These are phyloP conservation scores for Polyplosphaeria fusca DNA, from an alignment of 495 filamentous ascomycete species.

Conservation along the genomic window DNA sequence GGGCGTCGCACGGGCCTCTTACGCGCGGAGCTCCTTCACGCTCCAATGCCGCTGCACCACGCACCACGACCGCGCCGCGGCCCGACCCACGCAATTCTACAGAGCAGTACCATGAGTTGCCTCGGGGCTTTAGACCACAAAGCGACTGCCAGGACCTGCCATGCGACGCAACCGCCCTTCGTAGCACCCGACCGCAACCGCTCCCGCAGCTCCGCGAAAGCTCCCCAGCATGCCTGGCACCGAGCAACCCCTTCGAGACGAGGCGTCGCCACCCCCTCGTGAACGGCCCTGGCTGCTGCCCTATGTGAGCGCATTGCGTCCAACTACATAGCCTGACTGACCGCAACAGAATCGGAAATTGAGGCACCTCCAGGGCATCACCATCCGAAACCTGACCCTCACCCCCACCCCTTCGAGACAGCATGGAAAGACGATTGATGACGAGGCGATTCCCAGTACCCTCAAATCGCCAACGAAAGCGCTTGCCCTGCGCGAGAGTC, in stretches of 20 bases:
- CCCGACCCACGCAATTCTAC: too few relatives aligned
- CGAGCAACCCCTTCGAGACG: constrained; percentile 3
- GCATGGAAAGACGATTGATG: constrained; percentile 76
- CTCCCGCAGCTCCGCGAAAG: background rate
- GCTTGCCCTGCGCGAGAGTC: constrained; percentile 56
- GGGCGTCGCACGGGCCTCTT: background rate
- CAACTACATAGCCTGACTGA: constrained; percentile 8
- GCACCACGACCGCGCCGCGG: too few relatives aligned
- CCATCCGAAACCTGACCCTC: constrained; percentile 79
- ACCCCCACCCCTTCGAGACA: constrained; percentile 44
- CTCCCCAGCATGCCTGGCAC: constrained; percentile 25
- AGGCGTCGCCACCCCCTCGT: constrained; percentile 32
- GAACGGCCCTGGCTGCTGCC: constrained; percentile 53
- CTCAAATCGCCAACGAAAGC: constrained; percentile 70
- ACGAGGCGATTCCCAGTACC: constrained; percentile 67
- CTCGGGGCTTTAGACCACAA: background rate
- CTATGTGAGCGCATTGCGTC: constrained; percentile 42
- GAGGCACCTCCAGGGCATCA: constrained; percentile 82
- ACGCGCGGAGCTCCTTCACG: background rate
- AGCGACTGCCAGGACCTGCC: background rate
- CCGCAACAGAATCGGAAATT: constrained; percentile 74
- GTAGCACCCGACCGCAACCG: background rate
- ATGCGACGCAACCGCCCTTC: background rate
- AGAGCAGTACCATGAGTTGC: background rate
- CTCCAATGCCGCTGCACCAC: constrained; percentile 16